Evolutionary conservation across 2,329 filamentous ascomycete genomes (phyloP).

Genomic region (Arthrobotrys entomopaga): DNA sequence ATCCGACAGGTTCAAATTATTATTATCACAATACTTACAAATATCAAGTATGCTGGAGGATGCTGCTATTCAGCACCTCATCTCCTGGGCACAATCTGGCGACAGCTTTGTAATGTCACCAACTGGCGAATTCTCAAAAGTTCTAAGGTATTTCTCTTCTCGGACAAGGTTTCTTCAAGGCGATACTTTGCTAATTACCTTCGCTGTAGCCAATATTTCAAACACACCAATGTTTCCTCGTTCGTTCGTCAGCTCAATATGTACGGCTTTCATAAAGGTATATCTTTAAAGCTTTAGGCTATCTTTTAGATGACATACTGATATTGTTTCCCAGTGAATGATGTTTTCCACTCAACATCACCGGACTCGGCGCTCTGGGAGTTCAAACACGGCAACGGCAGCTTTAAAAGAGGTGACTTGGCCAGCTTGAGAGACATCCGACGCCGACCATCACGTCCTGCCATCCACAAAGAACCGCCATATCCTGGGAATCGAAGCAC

Average conservation of each 20-base stretch:
- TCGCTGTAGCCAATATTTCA: conserved; percentile 86
- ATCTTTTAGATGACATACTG: background rate
- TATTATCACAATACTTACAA: background rate
- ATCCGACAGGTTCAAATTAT: conserved; percentile 19
- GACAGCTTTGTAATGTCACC: conserved; percentile 99
- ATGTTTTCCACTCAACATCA: conserved; percentile 94
- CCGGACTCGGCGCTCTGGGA: conserved; percentile 97
- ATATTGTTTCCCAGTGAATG: conserved; percentile 75
- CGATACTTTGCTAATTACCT: background rate
- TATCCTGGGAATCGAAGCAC: conserved; percentile 79
- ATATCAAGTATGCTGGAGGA: conserved; percentile 92
- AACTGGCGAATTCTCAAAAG: conserved; percentile 96
- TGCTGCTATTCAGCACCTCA: conserved; percentile 88
- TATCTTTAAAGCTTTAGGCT: background rate
- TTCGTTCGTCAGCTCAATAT: conserved; percentile 98
- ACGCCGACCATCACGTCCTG: conserved; percentile 88
- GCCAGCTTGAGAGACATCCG: conserved; percentile 94
- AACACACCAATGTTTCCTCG: conserved; percentile 98
- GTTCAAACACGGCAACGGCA: conserved; percentile 97
- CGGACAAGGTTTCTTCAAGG: conserved; percentile 59
- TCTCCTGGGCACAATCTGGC: conserved; percentile 91
- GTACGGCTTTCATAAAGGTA: conserved; percentile 99
- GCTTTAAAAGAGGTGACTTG: conserved; percentile 93
- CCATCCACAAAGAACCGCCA: conserved; percentile 86
- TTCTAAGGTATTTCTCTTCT: conserved; percentile 77